Percentiles rank a stretch among this genome's conserved stretches.
Evolutionary conservation across 805 yeast genomes (phyloP).

Genomic region (Candida krabiensis): DNA sequence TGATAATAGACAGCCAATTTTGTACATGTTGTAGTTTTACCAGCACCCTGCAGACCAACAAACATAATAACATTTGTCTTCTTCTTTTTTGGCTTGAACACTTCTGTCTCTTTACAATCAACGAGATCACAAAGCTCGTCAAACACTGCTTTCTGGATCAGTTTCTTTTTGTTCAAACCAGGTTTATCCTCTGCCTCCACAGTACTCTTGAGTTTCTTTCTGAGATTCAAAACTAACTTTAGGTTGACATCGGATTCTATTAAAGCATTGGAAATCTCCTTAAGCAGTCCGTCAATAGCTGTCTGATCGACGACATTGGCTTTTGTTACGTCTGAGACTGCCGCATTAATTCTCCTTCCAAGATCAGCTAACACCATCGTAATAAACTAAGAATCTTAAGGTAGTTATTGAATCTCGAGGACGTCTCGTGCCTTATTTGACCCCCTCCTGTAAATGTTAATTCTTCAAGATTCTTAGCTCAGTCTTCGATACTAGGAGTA

Average conservation of each 20-base stretch:
- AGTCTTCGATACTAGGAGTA: too few relatives aligned
- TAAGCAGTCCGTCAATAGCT: conserved; percentile 70
- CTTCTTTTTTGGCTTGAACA: conserved; percentile 83
- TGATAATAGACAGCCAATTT: conserved; percentile 93
- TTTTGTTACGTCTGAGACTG: conserved; percentile 62
- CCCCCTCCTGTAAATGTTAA: not conserved
- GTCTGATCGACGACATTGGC: conserved; percentile 55
- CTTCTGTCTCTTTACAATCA: conserved; percentile 51
- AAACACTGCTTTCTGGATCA: conserved; percentile 87
- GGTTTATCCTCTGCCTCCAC: conserved; percentile 56
- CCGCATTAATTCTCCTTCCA: conserved; percentile 74
- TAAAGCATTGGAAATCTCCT: conserved; percentile 86
- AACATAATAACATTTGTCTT: conserved; percentile 85
- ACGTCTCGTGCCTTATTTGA: too few relatives aligned
- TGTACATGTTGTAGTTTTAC: conserved; percentile 97
- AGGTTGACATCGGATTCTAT: conserved; percentile 94
- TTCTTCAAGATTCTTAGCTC: too few relatives aligned
- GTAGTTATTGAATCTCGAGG: too few relatives aligned
- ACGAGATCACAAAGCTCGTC: conserved; percentile 89
- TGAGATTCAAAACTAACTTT: conserved; percentile 71
- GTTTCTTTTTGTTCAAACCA: conserved; percentile 67
- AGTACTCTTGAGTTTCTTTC: conserved; percentile 66
- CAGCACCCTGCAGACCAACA: conserved; percentile 98
- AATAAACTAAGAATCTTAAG: not conserved
- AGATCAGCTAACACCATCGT: conserved; percentile 79